Percentiles rank a stretch among this genome's conserved stretches.
These are phyloP conservation scores for Carex scoparia DNA, from an alignment of 176 grass and related monocot genomes.

Conservation along the genomic window DNA sequence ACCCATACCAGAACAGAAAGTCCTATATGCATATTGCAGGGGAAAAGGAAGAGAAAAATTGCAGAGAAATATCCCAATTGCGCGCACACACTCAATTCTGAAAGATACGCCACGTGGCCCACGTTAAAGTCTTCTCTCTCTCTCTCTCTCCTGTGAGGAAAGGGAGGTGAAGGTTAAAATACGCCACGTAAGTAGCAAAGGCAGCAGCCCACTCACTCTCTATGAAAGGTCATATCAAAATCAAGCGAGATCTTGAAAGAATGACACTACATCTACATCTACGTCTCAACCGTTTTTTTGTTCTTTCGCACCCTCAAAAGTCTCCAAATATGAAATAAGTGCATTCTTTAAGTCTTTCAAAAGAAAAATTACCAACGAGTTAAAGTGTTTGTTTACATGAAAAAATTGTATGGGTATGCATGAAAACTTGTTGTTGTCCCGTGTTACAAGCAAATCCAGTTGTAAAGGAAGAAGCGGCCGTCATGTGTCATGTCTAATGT, in stretches of 20 bases:
- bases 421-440: neutral
- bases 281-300: conserved; percentile 14
- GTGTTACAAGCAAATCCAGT: conserved; percentile 10
- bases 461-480: neutral
- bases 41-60: neutral
- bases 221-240: conserved; percentile 24
- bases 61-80: neutral
- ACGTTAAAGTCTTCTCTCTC: neutral
- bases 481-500: neutral
- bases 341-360: neutral
- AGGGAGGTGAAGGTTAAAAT: neutral
- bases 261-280: conserved; percentile 12
- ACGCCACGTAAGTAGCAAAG: conserved; percentile 3
- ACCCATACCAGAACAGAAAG: no score
- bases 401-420: neutral
- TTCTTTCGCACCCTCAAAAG: neutral
- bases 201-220: neutral
- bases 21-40: neutral
- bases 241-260: neutral
- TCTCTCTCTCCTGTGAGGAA: neutral
- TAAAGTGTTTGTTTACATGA: neutral
- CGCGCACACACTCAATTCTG: neutral
- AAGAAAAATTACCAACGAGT: neutral
- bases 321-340: neutral
- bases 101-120: neutral